phyloP scores from a whole-genome alignment of 2,329 filamentous ascomycete genomes.

The Chaetomiaceae sp. region DNA sequence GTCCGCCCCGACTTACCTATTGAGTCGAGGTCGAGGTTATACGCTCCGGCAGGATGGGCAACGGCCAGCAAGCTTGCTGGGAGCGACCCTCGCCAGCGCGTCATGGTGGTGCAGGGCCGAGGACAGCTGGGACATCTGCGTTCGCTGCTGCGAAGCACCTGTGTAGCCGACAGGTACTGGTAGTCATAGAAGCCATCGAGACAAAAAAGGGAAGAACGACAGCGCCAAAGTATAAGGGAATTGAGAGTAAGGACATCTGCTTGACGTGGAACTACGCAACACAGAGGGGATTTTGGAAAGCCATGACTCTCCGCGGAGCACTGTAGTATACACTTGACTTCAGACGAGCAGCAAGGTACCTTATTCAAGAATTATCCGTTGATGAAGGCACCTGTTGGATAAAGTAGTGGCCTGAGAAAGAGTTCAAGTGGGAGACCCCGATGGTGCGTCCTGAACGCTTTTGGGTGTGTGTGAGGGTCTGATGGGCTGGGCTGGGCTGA shows the following conservation, averaged over 20 bases:
- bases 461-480: no score
- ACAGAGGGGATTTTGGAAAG: not conserved
- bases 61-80: constrained; percentile 14
- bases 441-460: no score
- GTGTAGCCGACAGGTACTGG: not conserved
- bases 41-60: constrained; percentile 16
- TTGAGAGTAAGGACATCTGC: no score
- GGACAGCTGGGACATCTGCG: not conserved
- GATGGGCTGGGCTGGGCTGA: no score
- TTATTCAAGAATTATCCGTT: no score
- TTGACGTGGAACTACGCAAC: not conserved
- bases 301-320: not conserved
- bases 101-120: constrained; percentile 5
- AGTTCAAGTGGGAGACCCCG: no score
- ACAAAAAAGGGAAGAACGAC: no score
- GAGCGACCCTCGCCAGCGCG: constrained; percentile 5
- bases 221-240: no score
- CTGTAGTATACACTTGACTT: no score
- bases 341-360: no score
- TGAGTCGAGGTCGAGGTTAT: constrained; percentile 24
- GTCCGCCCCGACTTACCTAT: constrained; percentile 33
- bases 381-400: no score
- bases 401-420: no score
- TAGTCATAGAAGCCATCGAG: not conserved
- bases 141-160: not conserved